These are phyloP conservation scores for Colletotrichum lindemuthianum DNA, from an alignment of 2,329 filamentous ascomycete genomes.

Conservation along the genomic window DNA sequence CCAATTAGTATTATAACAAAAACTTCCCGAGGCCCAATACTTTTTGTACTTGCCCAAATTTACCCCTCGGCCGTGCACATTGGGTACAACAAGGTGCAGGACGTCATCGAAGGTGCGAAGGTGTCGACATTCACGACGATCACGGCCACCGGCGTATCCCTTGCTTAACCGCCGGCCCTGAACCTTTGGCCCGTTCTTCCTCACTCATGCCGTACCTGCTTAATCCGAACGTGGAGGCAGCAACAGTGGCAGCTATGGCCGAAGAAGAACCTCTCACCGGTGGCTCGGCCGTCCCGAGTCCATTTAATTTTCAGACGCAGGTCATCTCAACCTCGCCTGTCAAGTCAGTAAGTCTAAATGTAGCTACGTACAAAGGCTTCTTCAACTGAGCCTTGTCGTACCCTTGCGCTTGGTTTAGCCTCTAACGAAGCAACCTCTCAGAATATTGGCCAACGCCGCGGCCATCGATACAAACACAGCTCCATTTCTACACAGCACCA, in stretches of 20 bases:
- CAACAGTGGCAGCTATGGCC: constrained; percentile 42
- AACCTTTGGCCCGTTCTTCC: no score
- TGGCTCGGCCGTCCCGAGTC: constrained; percentile 60
- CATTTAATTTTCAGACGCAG: constrained; percentile 95
- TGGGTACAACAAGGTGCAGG: no score
- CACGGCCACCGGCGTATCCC: no score
- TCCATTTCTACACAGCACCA: constrained; percentile 89
- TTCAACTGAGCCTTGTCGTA: constrained; percentile 12
- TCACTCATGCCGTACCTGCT: no score
- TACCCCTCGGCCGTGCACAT: no score
- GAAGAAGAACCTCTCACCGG: constrained; percentile 41
- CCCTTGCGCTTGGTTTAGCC: constrained; percentile 4
- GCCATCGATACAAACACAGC: constrained; percentile 98
- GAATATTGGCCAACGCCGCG: constrained; percentile 90
- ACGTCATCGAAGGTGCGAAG: no score
- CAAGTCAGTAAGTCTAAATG: constrained; percentile 71
- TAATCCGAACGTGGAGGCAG: no score
- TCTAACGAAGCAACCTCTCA: constrained; percentile 48
- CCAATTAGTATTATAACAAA: no score
- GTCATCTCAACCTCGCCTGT: constrained; percentile 78
- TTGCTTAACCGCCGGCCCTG: no score
- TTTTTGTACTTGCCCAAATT: no score
- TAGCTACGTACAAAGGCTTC: neutral
- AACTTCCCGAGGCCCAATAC: no score
- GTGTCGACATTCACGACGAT: no score